A percentile compares a stretch with the other conserved stretches of the same genome.
phyloP scores from a whole-genome alignment of 495 filamentous ascomycete species.

The Penicillium nucicola region DNA sequence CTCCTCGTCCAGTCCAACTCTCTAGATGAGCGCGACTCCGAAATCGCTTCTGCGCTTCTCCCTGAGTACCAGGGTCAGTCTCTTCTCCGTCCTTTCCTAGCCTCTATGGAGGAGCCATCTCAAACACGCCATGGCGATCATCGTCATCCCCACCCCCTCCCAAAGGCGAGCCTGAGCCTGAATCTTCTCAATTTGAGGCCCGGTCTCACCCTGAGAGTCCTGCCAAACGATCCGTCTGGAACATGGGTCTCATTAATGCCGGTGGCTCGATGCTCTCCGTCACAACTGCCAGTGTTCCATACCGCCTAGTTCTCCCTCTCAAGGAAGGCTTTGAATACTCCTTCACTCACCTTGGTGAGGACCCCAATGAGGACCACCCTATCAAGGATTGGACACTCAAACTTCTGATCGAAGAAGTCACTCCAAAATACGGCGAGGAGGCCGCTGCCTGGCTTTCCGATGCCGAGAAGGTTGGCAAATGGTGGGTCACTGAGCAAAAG shows the following conservation, averaged over 20 bases:
- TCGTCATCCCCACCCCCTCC: background rate
- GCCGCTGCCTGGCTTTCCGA: conserved; percentile 36
- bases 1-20: conserved; percentile 41
- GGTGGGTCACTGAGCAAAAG: conserved; percentile 39
- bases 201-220: conserved; percentile 5
- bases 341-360: conserved; percentile 34
- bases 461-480: conserved; percentile 36
- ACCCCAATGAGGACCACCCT: conserved; percentile 34
- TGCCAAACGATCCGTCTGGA: conserved; percentile 21
- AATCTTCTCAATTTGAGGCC: background rate
- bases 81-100: conserved; percentile 28
- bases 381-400: conserved; percentile 27
- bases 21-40: conserved; percentile 26
- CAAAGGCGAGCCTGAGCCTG: background rate
- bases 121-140: background rate
- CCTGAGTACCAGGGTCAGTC: conserved; percentile 38
- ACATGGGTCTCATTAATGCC: conserved; percentile 45
- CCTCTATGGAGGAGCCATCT: conserved; percentile 6
- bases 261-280: conserved; percentile 39
- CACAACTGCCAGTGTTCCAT: conserved; percentile 31
- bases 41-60: conserved; percentile 34
- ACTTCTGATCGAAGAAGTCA: conserved; percentile 21
- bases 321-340: conserved; percentile 35
- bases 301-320: conserved; percentile 40
- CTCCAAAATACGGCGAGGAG: conserved; percentile 27